Evolutionary conservation across 768 basidiomycete species (phyloP), one percentile per base, ranked within the genome.

Genomic region (Dentipellis sp.): DNA sequence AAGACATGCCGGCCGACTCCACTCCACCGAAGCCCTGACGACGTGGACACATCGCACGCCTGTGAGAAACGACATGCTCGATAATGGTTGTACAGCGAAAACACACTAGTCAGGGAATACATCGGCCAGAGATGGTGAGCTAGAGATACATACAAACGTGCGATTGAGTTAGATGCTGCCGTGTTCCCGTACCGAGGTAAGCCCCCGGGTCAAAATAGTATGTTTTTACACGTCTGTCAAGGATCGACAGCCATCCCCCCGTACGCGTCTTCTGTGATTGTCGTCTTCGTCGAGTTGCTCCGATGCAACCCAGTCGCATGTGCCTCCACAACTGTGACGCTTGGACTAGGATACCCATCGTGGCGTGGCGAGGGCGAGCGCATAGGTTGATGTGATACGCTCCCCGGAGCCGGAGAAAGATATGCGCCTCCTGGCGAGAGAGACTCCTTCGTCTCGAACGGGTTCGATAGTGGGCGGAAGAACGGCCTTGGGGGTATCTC

Each of bases 1-100:
- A 59, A 39, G 42, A 45, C 4, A 38, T 67, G 0, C 68, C 68
- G 14, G 29, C 64, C n/a, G 50, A 65, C 1, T 47, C 12, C 59
- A 29, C 35, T 17, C 19, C n/a, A 58, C 9, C 17, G 29, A 39
- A 10, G 14, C 14, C 40, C 14, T 42, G 40, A 42, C 19, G 40
- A 42, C 40, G 40, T 14, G 14, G 40, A 14, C 14, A 9, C 40
- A 19, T 42, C 14, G 9, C 40, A 42, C 19, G 40, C 29, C 40
- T 42, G 40, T 42, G 19, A 14, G 40, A 42, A 42, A 45, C n/a
- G 42, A 17, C 16, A 17, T 45, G 16, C n/a, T 45, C 42, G 19
- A 45, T 45, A 16, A 45, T 45, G 14, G n/a, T 45, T 17, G n/a
- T 45, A 45, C 42, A 45, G 42, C 42, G 19, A 45, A 45, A 45